Percentiles rank a stretch among this genome's conserved stretches.
These are phyloP conservation scores for Coleophoma eucalyptorum DNA, from an alignment of 2,329 filamentous ascomycete species.

Conservation along the genomic window DNA sequence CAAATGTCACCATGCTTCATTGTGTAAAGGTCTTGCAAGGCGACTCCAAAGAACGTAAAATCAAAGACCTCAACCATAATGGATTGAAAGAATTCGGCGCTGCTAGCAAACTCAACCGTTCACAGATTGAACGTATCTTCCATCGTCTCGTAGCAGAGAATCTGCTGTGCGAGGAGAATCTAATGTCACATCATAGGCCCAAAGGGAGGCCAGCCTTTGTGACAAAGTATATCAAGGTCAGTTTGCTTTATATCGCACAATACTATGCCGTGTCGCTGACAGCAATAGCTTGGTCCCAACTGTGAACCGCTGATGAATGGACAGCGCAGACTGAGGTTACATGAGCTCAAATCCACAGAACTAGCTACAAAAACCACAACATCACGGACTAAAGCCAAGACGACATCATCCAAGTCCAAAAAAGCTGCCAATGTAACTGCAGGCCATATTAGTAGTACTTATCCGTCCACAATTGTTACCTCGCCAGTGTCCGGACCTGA, in stretches of 20 bases:
- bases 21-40: conserved; percentile 84
- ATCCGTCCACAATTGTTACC: conserved; percentile 65
- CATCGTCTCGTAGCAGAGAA: conserved; percentile 70
- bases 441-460: conserved; percentile 26
- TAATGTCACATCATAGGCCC: conserved; percentile 35
- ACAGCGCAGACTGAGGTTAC: conserved; percentile 21
- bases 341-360: conserved; percentile 20
- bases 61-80: conserved; percentile 41
- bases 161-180: conserved; percentile 68
- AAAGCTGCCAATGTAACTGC: conserved; percentile 19
- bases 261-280: conserved; percentile 23
- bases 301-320: conserved; percentile 20
- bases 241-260: conserved; percentile 15
- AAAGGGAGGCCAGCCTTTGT: conserved; percentile 60
- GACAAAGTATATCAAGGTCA: conserved; percentile 67
- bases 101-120: conserved; percentile 66
- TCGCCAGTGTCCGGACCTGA: conserved; percentile 52
- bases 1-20: conserved; percentile 69
- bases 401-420: background rate
- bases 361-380: conserved; percentile 5
- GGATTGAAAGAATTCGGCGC: conserved; percentile 55
- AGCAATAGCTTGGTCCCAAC: conserved; percentile 23
- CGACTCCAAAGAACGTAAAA: conserved; percentile 44
- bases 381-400: conserved; percentile 33
- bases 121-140: conserved; percentile 82